Conservation (phyloP, 345 rosid species). For the Corymbia maculata region DNA sequence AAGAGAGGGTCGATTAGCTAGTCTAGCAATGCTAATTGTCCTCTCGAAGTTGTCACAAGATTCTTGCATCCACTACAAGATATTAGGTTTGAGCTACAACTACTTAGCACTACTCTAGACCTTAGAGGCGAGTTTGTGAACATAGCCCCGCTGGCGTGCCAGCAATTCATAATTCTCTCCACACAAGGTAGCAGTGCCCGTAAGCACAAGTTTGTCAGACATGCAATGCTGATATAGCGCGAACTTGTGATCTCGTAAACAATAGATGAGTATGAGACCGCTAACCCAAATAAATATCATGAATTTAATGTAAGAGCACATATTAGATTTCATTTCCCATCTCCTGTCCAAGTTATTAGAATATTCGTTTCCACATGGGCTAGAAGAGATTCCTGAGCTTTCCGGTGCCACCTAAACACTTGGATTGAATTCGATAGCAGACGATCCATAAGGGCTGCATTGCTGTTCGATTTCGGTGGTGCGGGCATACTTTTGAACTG, state of each 20-base stretch:
- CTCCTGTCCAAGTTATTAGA: too few relatives aligned
- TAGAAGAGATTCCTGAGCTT: too few relatives aligned
- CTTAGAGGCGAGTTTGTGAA: neutral
- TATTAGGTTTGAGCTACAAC: neutral
- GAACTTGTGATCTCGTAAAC: neutral
- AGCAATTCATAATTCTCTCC: neutral
- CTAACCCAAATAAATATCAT: too few relatives aligned
- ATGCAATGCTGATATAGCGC: neutral
- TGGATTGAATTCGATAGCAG: too few relatives aligned
- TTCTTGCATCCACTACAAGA: neutral
- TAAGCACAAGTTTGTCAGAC: neutral
- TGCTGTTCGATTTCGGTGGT: too few relatives aligned
- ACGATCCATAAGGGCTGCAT: too few relatives aligned
- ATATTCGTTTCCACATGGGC: too few relatives aligned
- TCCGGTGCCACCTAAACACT: too few relatives aligned
- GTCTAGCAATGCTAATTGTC: neutral
- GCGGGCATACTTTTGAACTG: too few relatives aligned
- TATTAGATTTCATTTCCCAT: too few relatives aligned
- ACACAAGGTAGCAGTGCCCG: neutral
- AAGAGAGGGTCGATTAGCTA: neutral
- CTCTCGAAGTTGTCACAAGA: neutral
- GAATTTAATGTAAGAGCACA: too few relatives aligned
- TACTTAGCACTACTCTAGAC: neutral
- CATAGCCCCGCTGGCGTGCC: neutral
- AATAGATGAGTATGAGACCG: too few relatives aligned